Evolutionary conservation across 495 filamentous ascomycete genomes (phyloP).

Genomic region (Thermothielavioides terrestris): DNA sequence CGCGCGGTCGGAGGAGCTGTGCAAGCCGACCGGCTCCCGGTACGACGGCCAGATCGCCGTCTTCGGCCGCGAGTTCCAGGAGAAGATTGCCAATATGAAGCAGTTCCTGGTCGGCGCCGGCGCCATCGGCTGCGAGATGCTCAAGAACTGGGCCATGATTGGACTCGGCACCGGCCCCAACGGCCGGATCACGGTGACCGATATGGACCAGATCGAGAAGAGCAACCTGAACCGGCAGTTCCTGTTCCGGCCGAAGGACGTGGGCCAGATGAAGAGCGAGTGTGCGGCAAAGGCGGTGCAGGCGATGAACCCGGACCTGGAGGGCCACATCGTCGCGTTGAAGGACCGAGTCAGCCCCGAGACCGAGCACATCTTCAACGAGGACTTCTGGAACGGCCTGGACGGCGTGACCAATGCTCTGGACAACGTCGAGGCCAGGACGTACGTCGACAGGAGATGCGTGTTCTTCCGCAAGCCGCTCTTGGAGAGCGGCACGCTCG

Average conservation of each 20-base stretch:
- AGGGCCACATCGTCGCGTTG: constrained; percentile 71
- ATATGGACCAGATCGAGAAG: constrained; percentile 98
- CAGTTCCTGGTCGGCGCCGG: constrained; percentile 95
- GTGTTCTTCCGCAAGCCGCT: constrained; percentile 98
- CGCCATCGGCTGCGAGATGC: constrained; percentile 97
- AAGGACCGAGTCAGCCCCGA: constrained; percentile 87
- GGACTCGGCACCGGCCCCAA: constrained; percentile 82
- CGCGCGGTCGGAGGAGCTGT: constrained; percentile 73
- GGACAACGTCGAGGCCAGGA: constrained; percentile 95
- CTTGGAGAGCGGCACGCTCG: constrained; percentile 91
- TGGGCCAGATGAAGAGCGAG: constrained; percentile 95
- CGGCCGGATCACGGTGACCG: constrained; percentile 83
- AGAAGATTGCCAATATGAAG: constrained; percentile 79
- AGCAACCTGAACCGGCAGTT: constrained; percentile 99
- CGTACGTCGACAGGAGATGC: constrained; percentile 94
- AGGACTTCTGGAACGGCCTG: constrained; percentile 83
- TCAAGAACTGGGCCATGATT: constrained; percentile 99
- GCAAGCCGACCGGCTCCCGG: constrained; percentile 70
- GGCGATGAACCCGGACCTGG: constrained; percentile 89
- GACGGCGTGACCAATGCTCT: constrained; percentile 95
- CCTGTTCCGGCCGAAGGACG: constrained; percentile 87
- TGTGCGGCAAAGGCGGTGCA: constrained; percentile 82
- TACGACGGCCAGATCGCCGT: constrained; percentile 98
- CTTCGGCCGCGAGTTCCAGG: constrained; percentile 87
- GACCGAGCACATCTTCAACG: constrained; percentile 91